A percentile compares a stretch with the other conserved stretches of the same genome.
Conservation (phyloP, 1,284 basidiomycete species). For the Lignosus rhinocerotis region DNA sequence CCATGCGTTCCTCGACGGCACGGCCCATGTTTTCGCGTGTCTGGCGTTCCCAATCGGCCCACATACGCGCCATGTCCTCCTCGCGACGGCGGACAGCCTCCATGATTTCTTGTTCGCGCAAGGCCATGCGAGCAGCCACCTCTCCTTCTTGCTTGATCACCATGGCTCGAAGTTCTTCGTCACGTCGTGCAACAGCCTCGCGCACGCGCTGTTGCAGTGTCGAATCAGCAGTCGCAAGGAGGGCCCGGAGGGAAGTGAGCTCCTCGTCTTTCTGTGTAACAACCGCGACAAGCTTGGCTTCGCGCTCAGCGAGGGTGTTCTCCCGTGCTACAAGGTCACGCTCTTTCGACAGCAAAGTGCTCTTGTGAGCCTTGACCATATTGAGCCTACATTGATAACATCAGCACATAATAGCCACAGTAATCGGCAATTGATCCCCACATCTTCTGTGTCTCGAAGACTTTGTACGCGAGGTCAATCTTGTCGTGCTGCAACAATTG, state of each 20-base stretch:
- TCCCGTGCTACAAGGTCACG: slow-evolving; percentile 69
- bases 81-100: slow-evolving; percentile 49
- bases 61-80: slow-evolving; percentile 48
- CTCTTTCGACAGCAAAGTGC: slow-evolving; percentile 52
- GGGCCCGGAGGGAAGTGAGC: slow-evolving; percentile 48
- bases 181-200: slow-evolving; percentile 61
- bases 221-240: slow-evolving; percentile 40
- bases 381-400: slow-evolving; percentile 46
- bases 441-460: slow-evolving; percentile 80
- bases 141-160: slow-evolving; percentile 71
- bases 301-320: slow-evolving; percentile 51
- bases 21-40: slow-evolving; percentile 50
- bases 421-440: slow-evolving; percentile 37
- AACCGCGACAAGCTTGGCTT: slow-evolving; percentile 47
- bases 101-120: slow-evolving; percentile 68
- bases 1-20: slow-evolving; percentile 52
- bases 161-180: slow-evolving; percentile 67
- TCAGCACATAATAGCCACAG: neutral
- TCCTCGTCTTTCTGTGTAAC: slow-evolving; percentile 62
- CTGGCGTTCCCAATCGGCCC: slow-evolving; percentile 58
- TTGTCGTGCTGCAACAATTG: slow-evolving; percentile 80
- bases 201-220: slow-evolving; percentile 54
- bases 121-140: slow-evolving; percentile 66
- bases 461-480: slow-evolving; percentile 69
- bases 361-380: slow-evolving; percentile 63